A percentile compares a stretch with the other conserved stretches of the same genome.
These are phyloP conservation scores for Blastobotrys apis DNA, from an alignment of 1,139 yeast genomes.

Conservation along the genomic window DNA sequence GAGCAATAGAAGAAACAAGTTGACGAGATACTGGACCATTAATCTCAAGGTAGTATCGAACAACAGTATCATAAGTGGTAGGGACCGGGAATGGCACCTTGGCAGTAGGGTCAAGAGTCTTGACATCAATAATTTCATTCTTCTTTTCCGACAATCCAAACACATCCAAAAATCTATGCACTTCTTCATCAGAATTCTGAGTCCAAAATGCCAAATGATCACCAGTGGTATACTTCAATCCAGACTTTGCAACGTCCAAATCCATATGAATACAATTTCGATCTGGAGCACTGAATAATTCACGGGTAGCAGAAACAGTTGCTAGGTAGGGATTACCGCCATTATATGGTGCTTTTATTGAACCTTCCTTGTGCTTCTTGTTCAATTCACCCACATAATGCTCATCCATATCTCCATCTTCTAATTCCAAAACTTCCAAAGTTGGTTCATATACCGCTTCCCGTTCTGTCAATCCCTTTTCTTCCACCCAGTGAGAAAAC, in stretches of 20 bases:
- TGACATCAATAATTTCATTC: slow-evolving; percentile 58
- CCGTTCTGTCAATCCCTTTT: slow-evolving; percentile 65
- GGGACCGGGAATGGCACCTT: slow-evolving; percentile 85
- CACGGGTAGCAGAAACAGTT: slow-evolving; percentile 55
- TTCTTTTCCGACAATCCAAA: slow-evolving; percentile 56
- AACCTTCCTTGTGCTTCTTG: slow-evolving; percentile 50
- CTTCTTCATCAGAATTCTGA: slow-evolving; percentile 75
- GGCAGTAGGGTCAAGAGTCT: slow-evolving; percentile 69
- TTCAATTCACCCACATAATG: slow-evolving; percentile 88
- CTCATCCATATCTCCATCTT: slow-evolving; percentile 37
- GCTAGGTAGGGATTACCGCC: slow-evolving; percentile 82
- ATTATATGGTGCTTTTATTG: slow-evolving; percentile 73
- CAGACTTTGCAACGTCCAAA: slow-evolving; percentile 71
- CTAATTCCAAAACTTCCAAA: slow-evolving; percentile 43
- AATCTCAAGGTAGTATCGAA: slow-evolving; percentile 85
- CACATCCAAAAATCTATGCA: slow-evolving; percentile 57
- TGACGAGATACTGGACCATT: slow-evolving; percentile 94
- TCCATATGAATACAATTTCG: slow-evolving; percentile 90
- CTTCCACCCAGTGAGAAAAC: slow-evolving; percentile 60
- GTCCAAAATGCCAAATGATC: slow-evolving; percentile 97
- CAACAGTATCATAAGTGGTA: slow-evolving; percentile 80
- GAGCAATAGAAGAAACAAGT: slow-evolving; percentile 67
- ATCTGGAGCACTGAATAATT: slow-evolving; percentile 60
- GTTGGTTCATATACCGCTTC: slow-evolving; percentile 77
- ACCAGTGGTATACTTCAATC: slow-evolving; percentile 85